phyloP scores from a whole-genome alignment of 371 early-diverging fungal genomes.

The Actinomortierella wolfii region DNA sequence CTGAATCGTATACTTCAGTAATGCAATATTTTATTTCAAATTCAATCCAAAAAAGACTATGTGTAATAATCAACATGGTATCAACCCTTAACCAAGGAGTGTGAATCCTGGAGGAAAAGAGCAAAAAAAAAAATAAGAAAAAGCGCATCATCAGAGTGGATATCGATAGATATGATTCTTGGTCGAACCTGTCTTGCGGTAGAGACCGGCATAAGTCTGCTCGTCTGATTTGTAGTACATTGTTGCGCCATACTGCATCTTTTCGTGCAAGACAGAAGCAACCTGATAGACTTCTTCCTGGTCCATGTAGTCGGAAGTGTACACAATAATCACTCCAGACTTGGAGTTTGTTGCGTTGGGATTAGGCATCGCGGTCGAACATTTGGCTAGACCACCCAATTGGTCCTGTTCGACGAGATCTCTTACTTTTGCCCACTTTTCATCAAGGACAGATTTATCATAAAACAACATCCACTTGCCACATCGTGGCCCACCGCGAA shows the following conservation, averaged over 20 bases:
- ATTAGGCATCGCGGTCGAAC: conserved; percentile 23
- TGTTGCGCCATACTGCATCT: conserved; percentile 11
- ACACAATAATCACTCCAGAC: conserved; percentile 33
- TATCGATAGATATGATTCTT: conserved; percentile 20
- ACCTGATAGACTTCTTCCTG: conserved; percentile 25
- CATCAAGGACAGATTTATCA: conserved; percentile 23
- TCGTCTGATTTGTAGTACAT: conserved; percentile 38
- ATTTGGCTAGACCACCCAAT: conserved; percentile 22
- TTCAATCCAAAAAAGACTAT: no score
- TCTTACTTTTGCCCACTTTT: conserved; percentile 22
- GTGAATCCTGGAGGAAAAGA: no score
- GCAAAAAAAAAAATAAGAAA: no score
- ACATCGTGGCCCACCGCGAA: conserved; percentile 3
- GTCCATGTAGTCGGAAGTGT: conserved; percentile 22
- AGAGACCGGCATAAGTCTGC: conserved; percentile 24
- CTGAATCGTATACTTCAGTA: no score
- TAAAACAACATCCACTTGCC: conserved; percentile 41
- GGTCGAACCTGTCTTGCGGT: conserved; percentile 14
- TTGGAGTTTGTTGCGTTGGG: conserved; percentile 22
- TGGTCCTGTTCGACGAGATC: conserved; percentile 11
- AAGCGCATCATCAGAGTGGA: neutral
- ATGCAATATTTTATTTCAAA: no score
- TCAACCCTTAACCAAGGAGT: no score
- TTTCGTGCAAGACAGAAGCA: conserved; percentile 15
- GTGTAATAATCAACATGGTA: no score